Evolutionary conservation across 2,329 filamentous ascomycete genomes (phyloP), one percentile per base, ranked within the genome.

Genomic region (Polytolypa hystricis): DNA sequence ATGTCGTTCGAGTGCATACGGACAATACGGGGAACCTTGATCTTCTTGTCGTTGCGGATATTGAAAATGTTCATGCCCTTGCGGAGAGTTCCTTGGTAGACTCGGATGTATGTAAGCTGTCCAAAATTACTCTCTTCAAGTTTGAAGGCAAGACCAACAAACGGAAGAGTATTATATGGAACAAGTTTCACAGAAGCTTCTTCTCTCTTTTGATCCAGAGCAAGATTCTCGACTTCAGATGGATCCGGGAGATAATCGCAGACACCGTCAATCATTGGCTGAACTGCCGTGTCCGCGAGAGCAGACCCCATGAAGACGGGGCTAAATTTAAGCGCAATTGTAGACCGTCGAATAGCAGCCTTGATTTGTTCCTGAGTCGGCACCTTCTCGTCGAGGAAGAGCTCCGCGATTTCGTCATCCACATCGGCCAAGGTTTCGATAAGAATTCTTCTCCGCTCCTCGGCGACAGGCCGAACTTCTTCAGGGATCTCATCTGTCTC

Each of bases 1-100:
- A 98, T 94, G 56, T 98, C 91, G 57, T 96, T 94, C 30, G 87
- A 94, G 69, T 98, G 91, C 91, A 98, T 98, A 44, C 91, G 85
- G 44, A 98, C 91, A 52, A 98, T 96, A 55, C 89, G 83, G 14
- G 91, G 91, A 40, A 98, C 81, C 64, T 93, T 87, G 57, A 98
- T 81, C 69, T 89, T 95, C 73, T 95, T 94, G 61, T 89, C 83
- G 46, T 77, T 93, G 50, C 87, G 79, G 6, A 87, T 87, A 63
- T 96, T 98, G 74, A 81, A 94, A 38, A 98, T 78, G 57, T 87
- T 85, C 55, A 81, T 74, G 33, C 87, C 84, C 71, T 94, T 96
- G 58, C 71, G 81, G 42, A 98, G 69, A 15, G 79, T 79, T 49
- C 91, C 91, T 64, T 98, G 91, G 67, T 98, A 98, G 40, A 98